phyloP scores from a whole-genome alignment of 441 rosid genomes.

The Populus hybrid region DNA sequence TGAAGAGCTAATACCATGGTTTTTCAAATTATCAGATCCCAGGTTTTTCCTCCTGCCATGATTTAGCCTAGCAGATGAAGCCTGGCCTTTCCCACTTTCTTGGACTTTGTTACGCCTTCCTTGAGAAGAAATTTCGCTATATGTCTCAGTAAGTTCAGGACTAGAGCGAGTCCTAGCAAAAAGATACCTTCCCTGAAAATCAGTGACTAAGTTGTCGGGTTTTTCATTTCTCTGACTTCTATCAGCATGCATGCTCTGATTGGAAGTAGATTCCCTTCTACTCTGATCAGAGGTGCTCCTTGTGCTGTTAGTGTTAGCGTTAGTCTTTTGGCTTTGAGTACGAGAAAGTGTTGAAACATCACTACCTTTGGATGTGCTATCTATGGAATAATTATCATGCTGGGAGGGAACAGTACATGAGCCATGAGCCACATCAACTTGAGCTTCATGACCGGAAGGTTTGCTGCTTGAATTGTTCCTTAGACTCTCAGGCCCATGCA shows the following conservation, averaged over 20 bases:
- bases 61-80: constrained; percentile 46
- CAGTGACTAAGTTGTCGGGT: constrained; percentile 50
- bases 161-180: constrained; percentile 95
- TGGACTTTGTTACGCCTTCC: constrained; percentile 47
- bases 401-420: constrained; percentile 37
- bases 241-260: constrained; percentile 40
- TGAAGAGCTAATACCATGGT: constrained; percentile 30
- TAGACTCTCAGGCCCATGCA: constrained; percentile 41
- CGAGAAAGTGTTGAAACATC: constrained; percentile 37
- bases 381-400: constrained; percentile 39
- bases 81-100: constrained; percentile 62
- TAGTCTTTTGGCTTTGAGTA: constrained; percentile 43
- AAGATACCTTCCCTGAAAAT: constrained; percentile 61
- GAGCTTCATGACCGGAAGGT: constrained; percentile 37
- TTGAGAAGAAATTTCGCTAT: constrained; percentile 51
- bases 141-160: constrained; percentile 89
- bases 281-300: constrained; percentile 40
- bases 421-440: constrained; percentile 29
- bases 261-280: constrained; percentile 43
- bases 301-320: constrained; percentile 32
- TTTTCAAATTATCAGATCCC: constrained; percentile 50
- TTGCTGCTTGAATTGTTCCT: constrained; percentile 40
- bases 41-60: constrained; percentile 43
- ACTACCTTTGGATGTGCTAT: constrained; percentile 37
- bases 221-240: constrained; percentile 50